Evolutionary conservation across 192 early-diverging fungal genomes (phyloP).

Genomic region (Helicostylum pulchrum): DNA sequence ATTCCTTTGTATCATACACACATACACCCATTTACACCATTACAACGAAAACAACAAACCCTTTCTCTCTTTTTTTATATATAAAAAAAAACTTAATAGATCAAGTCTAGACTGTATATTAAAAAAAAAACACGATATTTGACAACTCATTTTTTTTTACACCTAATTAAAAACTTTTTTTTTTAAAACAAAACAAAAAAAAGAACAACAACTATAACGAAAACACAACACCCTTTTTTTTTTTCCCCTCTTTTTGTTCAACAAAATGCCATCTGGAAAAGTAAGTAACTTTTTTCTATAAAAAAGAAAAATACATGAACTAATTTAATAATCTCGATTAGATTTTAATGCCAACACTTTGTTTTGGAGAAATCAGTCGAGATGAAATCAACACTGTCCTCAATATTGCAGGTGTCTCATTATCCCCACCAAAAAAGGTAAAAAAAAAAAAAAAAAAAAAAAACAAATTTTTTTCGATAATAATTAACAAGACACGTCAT

Average conservation of each 20-base stretch:
- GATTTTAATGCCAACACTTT: slow-evolving; percentile 9
- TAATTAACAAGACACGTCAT: not conserved
- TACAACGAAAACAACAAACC: no score
- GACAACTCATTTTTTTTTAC: no score
- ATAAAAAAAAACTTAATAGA: no score
- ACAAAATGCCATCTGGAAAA: not conserved
- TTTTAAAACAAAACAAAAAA: not conserved
- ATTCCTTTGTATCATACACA: no score
- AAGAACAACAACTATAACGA: not conserved
- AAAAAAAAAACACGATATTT: no score
- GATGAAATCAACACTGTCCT: slow-evolving; percentile 52
- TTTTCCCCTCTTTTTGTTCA: not conserved
- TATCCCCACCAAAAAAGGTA: slow-evolving; percentile 39
- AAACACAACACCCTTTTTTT: not conserved
- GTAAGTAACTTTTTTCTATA: not conserved
- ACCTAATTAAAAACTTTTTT: no score
- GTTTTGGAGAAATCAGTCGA: slow-evolving; percentile 49
- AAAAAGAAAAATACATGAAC: not conserved
- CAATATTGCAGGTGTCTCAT: slow-evolving; percentile 34
- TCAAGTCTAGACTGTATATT: no score
- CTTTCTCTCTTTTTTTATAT: no score
- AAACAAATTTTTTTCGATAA: not conserved
- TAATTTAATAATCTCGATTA: not conserved
- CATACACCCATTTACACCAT: no score
- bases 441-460: not conserved